These are phyloP conservation scores for Aplosporella prunicola DNA, from an alignment of 2,329 filamentous ascomycete species.

Conservation along the genomic window DNA sequence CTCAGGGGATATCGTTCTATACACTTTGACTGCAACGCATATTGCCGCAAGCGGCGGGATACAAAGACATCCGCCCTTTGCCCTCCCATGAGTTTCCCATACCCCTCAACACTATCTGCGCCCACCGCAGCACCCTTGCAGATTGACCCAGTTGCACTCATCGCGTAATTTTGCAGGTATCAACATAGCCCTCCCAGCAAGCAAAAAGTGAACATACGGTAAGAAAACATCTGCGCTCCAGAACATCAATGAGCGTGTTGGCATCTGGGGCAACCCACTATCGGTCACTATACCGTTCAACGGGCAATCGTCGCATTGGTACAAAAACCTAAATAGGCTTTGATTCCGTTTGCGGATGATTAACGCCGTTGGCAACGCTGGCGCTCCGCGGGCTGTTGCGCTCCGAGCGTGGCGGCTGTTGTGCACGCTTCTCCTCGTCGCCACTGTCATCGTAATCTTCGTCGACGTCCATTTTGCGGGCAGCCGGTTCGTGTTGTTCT, in stretches of 20 bases:
- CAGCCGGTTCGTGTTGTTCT: conserved; percentile 64
- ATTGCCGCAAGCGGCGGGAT: conserved; percentile 2
- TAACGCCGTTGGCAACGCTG: conserved; percentile 22
- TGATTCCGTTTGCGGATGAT: conserved; percentile 22
- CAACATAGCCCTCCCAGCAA: too few relatives aligned
- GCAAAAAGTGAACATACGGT: too few relatives aligned
- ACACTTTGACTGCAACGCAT: conserved; percentile 5
- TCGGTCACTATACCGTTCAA: too few relatives aligned
- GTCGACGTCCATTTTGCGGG: conserved; percentile 91
- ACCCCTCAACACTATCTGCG: too few relatives aligned
- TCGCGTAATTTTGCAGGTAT: too few relatives aligned
- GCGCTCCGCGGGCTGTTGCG: conserved; percentile 34
- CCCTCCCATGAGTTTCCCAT: not conserved
- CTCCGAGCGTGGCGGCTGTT: conserved; percentile 25
- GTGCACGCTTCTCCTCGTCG: conserved; percentile 60
- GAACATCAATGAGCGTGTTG: too few relatives aligned
- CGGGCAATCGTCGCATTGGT: not conserved
- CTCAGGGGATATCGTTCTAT: conserved; percentile 10
- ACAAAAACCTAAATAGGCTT: conserved; percentile 5
- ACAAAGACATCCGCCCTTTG: conserved; percentile 7
- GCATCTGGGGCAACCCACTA: too few relatives aligned
- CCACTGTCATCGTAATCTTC: conserved; percentile 95
- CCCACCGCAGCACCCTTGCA: too few relatives aligned
- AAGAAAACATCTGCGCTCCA: too few relatives aligned
- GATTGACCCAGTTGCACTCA: too few relatives aligned